phyloP scores from a whole-genome alignment of 768 basidiomycete genomes.

The Pleurotus salmoneostramineus region DNA sequence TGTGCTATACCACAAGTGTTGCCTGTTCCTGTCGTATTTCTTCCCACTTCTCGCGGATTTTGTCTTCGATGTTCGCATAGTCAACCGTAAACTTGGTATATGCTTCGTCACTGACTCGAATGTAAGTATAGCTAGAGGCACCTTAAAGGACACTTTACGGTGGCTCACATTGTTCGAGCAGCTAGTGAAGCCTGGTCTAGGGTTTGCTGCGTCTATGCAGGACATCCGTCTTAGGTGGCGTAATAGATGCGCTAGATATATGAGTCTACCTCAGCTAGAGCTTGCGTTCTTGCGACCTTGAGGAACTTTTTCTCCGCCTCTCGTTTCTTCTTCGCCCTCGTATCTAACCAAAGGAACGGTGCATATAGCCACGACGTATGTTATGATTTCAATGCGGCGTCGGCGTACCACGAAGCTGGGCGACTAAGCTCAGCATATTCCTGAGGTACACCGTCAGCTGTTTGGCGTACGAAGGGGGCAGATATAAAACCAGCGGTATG shows the following conservation, averaged over 20 bases:
- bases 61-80: neutral
- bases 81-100: neutral
- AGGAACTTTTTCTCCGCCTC: constrained; percentile 4
- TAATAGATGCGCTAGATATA: neutral
- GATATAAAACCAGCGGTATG: neutral
- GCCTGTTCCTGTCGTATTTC: constrained; percentile 1
- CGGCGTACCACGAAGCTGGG: neutral
- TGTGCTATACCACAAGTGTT: neutral
- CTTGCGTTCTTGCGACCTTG: neutral
- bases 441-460: neutral
- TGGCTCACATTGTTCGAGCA: neutral
- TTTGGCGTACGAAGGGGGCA: neutral
- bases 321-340: constrained; percentile 1
- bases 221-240: no score
- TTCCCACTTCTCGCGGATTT: constrained; percentile 1
- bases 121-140: neutral
- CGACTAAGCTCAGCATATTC: neutral
- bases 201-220: neutral
- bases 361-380: neutral
- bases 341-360: neutral
- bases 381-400: neutral
- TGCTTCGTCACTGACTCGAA: neutral
- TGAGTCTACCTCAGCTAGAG: neutral
- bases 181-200: neutral
- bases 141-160: neutral